Base-by-base conservation (phyloP, 2,329 filamentous ascomycete species). In the Ophiocordyceps camponoti-leonardi region DNA sequence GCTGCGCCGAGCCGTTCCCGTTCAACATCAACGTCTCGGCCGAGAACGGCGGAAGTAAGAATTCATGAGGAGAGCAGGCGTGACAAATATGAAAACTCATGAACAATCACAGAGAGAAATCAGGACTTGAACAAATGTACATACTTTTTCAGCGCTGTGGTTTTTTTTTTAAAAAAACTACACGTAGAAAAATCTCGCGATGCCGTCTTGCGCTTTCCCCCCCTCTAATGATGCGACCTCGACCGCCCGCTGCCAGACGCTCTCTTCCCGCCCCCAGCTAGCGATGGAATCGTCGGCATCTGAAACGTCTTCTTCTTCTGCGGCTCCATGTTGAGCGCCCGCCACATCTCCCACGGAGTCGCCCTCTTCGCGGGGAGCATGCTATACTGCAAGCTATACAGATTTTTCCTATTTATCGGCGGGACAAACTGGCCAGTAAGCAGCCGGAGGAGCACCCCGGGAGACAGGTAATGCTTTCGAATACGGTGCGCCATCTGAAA, bases 331-430 rank as follows among this genome's bases (percentile, higher is more conserved):
- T 75, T 82, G 46, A 92, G 65, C 37, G 76, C 73, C 41, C 73
- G 69, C 92, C 93, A 98, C 60, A 96, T 81, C 58, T 95, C 87
- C 54, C 75, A 70, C 47, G 96, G 83, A 2, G 81, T 79, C 0
- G 86, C 83, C 41, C 93, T 71, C 45, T 76, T 75, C 8, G 85
- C 83, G 0, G 93, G 93, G 39, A 98, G 72, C 86, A 96, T 96
- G 66, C 86, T 94, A 63, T 98, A 98, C 65, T 98, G 92, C 55
- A 98, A 69, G 53, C 86, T 93, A 64, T 98, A 98, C 44, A 98
- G 71, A 57, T 92, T 93, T 58, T 88, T 90, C 45, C 93, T 77
- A 59, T 95, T 88, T 43, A 98, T 93, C 0, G 93, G 90, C 13
- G 90, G 92, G 2, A 96, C 87, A 52, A 95, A 95, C 49, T 83